These are phyloP conservation scores for Mycosphaerella arachidis DNA, from an alignment of 2,329 filamentous ascomycete genomes.

Conservation along the genomic window DNA sequence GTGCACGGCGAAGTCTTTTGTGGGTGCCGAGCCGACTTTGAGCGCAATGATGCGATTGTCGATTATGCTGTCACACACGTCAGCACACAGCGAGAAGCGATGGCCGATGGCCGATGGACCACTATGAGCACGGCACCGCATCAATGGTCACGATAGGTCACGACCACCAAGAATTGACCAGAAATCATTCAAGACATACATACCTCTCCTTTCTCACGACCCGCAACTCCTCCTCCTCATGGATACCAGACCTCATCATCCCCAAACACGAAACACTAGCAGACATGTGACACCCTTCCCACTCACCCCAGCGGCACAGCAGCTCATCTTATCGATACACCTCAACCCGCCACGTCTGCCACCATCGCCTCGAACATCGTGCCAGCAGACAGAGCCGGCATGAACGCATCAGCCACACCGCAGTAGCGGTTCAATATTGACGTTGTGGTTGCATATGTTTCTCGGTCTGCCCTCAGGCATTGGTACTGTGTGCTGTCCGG, in stretches of 20 bases:
- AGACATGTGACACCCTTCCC: neutral
- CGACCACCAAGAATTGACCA: neutral
- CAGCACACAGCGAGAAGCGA: neutral
- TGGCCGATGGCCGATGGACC: too few species aligned
- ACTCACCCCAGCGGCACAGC: neutral
- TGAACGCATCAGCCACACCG: neutral
- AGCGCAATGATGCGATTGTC: conserved; percentile 16
- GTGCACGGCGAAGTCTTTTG: conserved; percentile 17
- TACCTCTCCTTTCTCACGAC: conserved; percentile 11
- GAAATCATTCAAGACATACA: neutral
- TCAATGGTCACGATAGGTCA: too few species aligned
- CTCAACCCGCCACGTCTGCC: neutral
- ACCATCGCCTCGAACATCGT: neutral
- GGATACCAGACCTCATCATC: conserved; percentile 1
- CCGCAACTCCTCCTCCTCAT: conserved; percentile 11
- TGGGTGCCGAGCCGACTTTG: conserved; percentile 4
- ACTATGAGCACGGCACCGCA: too few species aligned
- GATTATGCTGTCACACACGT: conserved; percentile 10
- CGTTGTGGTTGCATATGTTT: conserved; percentile 2
- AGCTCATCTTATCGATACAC: neutral
- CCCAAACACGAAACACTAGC: neutral
- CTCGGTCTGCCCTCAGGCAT: conserved; percentile 2
- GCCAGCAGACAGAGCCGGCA: neutral
- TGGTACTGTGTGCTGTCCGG: neutral
- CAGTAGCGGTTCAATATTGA: neutral